Evolutionary conservation across 2,329 filamentous ascomycete species (phyloP).

Genomic region (Podosphaera fusca): DNA sequence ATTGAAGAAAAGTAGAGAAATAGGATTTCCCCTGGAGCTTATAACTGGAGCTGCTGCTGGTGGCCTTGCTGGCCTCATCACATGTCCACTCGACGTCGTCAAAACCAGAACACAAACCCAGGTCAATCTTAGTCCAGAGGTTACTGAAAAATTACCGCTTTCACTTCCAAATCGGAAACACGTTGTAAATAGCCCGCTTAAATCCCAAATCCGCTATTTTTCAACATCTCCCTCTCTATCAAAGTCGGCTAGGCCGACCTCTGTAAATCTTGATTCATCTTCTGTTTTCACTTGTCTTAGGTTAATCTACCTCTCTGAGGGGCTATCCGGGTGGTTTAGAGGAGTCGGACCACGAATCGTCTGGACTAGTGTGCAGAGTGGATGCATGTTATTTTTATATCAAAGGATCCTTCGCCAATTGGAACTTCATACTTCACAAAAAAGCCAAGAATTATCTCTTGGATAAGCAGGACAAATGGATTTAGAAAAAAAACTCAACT

Average conservation of each 20-base stretch:
- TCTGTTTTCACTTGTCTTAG: constrained; percentile 66
- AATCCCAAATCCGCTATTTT: constrained; percentile 43
- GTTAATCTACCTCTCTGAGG: constrained; percentile 79
- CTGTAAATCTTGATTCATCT: constrained; percentile 64
- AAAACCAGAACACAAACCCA: constrained; percentile 95
- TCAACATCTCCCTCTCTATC: constrained; percentile 81
- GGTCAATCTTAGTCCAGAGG: constrained; percentile 26
- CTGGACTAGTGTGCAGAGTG: constrained; percentile 94
- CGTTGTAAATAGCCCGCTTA: constrained; percentile 13
- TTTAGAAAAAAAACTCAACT: constrained; percentile 10
- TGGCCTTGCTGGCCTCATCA: constrained; percentile 79
- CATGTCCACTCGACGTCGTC: constrained; percentile 88
- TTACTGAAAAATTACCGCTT: constrained; percentile 9
- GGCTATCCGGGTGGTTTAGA: constrained; percentile 73
- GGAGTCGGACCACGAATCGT: constrained; percentile 81
- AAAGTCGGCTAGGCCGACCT: constrained; percentile 54
- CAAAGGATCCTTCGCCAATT: constrained; percentile 66
- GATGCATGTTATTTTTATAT: constrained; percentile 90
- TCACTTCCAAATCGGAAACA: constrained; percentile 6
- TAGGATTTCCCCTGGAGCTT: constrained; percentile 67
- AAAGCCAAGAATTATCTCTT: neutral
- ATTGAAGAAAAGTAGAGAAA: constrained; percentile 60
- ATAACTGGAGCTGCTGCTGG: constrained; percentile 75
- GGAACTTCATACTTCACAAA: constrained; percentile 22
- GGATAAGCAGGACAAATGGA: neutral